phyloP scores from a whole-genome alignment of 768 basidiomycete genomes.

The Pleurotus sapidus region DNA sequence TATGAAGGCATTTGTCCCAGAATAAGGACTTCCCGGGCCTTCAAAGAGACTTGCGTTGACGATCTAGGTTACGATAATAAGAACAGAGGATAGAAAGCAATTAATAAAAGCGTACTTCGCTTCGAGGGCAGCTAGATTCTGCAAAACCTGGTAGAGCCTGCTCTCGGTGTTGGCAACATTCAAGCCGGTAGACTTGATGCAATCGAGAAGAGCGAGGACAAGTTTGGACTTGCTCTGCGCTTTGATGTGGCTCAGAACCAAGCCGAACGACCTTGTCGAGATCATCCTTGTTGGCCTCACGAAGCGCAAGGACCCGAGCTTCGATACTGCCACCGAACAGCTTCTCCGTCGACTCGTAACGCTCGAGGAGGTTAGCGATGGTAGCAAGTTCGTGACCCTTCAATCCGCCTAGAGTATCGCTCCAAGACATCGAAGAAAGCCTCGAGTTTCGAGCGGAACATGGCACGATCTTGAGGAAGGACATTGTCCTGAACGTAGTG shows the following conservation, averaged over 20 bases:
- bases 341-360: conserved; percentile 85
- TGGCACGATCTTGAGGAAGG: conserved; percentile 73
- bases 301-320: conserved; percentile 82
- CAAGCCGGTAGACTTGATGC: conserved; percentile 79
- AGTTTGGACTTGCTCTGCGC: conserved; percentile 91
- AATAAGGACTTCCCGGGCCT: conserved; percentile 96
- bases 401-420: conserved; percentile 74
- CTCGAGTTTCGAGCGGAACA: conserved; percentile 72
- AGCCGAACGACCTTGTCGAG: conserved; percentile 82
- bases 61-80: conserved; percentile 45
- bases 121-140: conserved; percentile 82
- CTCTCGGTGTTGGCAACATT: conserved; percentile 76
- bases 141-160: conserved; percentile 71
- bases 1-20: conserved; percentile 95
- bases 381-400: conserved; percentile 83
- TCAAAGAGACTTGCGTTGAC: conserved; percentile 87
- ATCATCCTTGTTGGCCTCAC: conserved; percentile 91
- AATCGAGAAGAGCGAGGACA: conserved; percentile 81
- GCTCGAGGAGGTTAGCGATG: conserved; percentile 72
- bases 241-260: conserved; percentile 95
- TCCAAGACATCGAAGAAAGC: conserved; percentile 75
- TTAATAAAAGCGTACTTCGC: conserved; percentile 60
- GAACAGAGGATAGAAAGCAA: background rate
- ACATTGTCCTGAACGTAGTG: conserved; percentile 81
- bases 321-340: conserved; percentile 95